Percentiles rank a stretch among this genome's conserved stretches.
phyloP scores from a whole-genome alignment of 23 red algal genomes.

The Gracilaria gracilis region DNA sequence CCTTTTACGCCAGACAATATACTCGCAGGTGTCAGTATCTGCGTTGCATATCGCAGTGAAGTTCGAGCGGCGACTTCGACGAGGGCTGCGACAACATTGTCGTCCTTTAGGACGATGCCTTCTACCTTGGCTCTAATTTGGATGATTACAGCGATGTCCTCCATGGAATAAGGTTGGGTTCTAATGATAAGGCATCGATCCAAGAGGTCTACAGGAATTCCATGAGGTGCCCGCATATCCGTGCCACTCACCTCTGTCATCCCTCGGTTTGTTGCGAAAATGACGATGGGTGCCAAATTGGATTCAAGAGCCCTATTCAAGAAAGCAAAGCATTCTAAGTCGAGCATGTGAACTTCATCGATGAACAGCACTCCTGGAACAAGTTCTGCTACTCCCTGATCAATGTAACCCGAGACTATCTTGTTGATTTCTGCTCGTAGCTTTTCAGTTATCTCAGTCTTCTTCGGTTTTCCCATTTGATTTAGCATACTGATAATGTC shows the following conservation, averaged over 20 bases:
- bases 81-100: constrained; percentile 73
- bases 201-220: constrained; percentile 94
- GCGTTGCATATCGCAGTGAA: constrained; percentile 88
- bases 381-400: constrained; percentile 93
- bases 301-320: constrained; percentile 95
- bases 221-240: constrained; percentile 89
- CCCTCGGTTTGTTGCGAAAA: constrained; percentile 96
- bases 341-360: constrained; percentile 99
- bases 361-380: constrained; percentile 98
- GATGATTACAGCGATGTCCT: constrained; percentile 87
- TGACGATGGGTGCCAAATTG: constrained; percentile 92
- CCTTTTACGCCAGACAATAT: constrained; percentile 87
- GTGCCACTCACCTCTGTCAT: constrained; percentile 94
- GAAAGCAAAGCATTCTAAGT: constrained; percentile 97
- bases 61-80: constrained; percentile 87
- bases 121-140: constrained; percentile 85
- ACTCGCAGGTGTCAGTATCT: constrained; percentile 87
- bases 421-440: constrained; percentile 93
- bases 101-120: constrained; percentile 68
- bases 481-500: constrained; percentile 95
- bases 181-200: constrained; percentile 97
- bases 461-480: constrained; percentile 88
- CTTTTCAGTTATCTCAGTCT: constrained; percentile 99
- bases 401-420: constrained; percentile 89
- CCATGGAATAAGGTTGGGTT: constrained; percentile 91